Conservation (phyloP, 805 yeast genomes). For the Millerago galiae region DNA sequence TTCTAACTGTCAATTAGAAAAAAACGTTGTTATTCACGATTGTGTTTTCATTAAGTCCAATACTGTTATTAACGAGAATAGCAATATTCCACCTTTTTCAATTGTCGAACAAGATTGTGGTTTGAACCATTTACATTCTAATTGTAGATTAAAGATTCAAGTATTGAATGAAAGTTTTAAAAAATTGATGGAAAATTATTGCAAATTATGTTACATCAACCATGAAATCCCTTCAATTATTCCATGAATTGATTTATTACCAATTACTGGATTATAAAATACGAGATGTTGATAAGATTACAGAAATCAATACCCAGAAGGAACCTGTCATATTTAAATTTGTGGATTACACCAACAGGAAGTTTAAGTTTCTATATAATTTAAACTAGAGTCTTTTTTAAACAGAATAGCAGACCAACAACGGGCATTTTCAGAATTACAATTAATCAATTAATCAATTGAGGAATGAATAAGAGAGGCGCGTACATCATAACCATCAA, state of each 20-base stretch:
- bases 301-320: background rate
- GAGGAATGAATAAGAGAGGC: no score
- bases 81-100: constrained; percentile 47
- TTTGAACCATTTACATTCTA: background rate
- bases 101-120: constrained; percentile 25
- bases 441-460: no score
- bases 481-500: no score
- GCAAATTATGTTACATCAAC: constrained; percentile 20
- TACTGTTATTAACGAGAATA: constrained; percentile 34
- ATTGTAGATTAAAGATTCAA: constrained; percentile 7
- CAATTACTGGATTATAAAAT: background rate
- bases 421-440: no score
- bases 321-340: background rate
- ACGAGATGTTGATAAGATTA: background rate
- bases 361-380: no score
- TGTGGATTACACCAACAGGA: no score
- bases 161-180: constrained; percentile 25
- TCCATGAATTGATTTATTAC: constrained; percentile 11
- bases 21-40: constrained; percentile 39
- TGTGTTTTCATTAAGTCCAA: constrained; percentile 42
- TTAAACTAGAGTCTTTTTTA: no score
- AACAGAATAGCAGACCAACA: no score
- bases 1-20: constrained; percentile 29
- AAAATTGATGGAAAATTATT: constrained; percentile 20
- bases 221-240: constrained; percentile 23